Base-by-base conservation (phyloP, 2,329 filamentous ascomycete species). In the Ceratocystis diversiconidia region DNA sequence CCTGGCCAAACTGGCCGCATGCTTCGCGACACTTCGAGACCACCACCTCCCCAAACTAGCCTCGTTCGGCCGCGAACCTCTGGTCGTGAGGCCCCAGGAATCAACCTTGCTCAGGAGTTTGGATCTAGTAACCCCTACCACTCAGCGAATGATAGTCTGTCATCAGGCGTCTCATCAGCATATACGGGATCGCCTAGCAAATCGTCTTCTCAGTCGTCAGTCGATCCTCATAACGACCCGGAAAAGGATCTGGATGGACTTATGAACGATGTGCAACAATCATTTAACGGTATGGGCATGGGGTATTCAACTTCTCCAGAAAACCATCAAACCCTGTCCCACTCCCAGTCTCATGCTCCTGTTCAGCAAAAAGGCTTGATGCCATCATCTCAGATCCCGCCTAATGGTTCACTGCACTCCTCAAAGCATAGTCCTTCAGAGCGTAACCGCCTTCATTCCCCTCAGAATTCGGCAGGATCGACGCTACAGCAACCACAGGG, bases 111-210 rank as follows among this genome's bases (percentile, higher is more conserved):
- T 1, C 79, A 77, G 41, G 84, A 85, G 66, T 86, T 86, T 69
- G 83, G 83, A 10, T 73, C 78, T 28, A 79, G 81, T 43, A 87
- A 87, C 70, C 82, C 84, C 0, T 86, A 87, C 70, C 85, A 89
- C 70, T 79, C 81, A 3, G 76, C 62, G 10, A 59, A 67, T 15
- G 59, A 63, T 6, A 67, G 66, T 19, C 28, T 67, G 60, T 67
- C 66, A 12, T 67, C 62, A 8, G 66, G 22, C 22, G 52, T 61
- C 8, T 66, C 62, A 22, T 65, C 66, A n/a, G 46, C 44, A 4
- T 67, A 62, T 15, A 63, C 83, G 0, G 83, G 84, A 15, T 66
- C 65, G 6, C 65, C 65, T n/a, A 65, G 61, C 5, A 66, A 63
- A 50, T 15, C 57, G 12, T 28, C 55, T 15, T 30, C 52, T 5